Conservation (phyloP, 2,329 filamentous ascomycete species). For the Penicillium freii region DNA sequence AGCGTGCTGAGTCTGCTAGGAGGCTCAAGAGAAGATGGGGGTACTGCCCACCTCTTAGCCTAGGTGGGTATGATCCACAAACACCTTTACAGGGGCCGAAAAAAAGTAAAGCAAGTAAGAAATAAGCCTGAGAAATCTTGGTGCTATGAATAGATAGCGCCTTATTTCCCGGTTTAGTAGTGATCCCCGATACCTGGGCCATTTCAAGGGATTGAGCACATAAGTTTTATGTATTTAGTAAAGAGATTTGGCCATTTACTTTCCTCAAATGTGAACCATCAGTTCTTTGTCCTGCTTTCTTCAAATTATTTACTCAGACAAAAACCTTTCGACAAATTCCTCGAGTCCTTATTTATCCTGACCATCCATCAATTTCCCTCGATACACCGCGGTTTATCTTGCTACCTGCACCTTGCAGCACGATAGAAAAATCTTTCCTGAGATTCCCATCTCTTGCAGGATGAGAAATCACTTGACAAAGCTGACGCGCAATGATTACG, state of each 20-base stretch:
- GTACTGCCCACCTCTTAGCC: no score
- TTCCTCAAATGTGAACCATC: not conserved
- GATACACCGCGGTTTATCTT: not conserved
- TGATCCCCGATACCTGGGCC: not conserved
- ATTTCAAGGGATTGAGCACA: not conserved
- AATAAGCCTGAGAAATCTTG: no score
- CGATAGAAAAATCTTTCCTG: no score
- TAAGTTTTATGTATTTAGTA: not conserved
- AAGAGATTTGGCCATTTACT: not conserved
- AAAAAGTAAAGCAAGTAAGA: no score
- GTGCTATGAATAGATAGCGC: not conserved
- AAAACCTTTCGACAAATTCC: not conserved
- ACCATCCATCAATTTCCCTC: not conserved
- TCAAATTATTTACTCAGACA: not conserved
- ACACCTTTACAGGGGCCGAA: no score
- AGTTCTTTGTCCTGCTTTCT: not conserved
- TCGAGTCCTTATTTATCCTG: not conserved
- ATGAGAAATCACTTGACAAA: not conserved
- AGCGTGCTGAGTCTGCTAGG: no score
- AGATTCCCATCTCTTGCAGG: no score
- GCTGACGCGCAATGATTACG: not conserved
- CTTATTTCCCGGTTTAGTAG: not conserved
- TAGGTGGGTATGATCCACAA: no score
- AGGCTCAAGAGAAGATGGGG: no score
- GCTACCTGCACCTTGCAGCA: not conserved